A percentile compares a stretch with the other conserved stretches of the same genome.
These are phyloP conservation scores for Aspergillus aculeatinus DNA, from an alignment of 2,329 filamentous ascomycete genomes.

Conservation along the genomic window DNA sequence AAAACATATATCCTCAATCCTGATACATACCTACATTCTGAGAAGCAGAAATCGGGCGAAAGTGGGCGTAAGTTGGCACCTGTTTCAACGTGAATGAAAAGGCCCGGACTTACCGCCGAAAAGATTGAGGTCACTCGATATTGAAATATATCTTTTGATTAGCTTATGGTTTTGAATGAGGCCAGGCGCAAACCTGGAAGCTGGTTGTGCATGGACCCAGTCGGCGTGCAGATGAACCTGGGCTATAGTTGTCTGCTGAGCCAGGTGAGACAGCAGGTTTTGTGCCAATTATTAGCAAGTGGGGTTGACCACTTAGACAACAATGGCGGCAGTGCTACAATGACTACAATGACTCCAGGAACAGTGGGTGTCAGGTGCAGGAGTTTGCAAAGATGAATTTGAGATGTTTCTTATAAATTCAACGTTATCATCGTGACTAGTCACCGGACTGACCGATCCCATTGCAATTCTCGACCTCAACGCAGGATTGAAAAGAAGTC, in stretches of 20 bases:
- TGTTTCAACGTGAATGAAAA: too few species aligned
- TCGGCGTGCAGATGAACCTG: not conserved
- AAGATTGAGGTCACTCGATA: too few species aligned
- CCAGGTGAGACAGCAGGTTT: slow-evolving; percentile 3
- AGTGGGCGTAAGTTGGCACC: too few species aligned
- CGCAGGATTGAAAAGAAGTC: slow-evolving; percentile 6
- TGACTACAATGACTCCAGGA: too few species aligned
- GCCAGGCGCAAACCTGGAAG: not conserved
- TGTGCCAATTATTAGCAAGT: not conserved
- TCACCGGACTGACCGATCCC: slow-evolving; percentile 3
- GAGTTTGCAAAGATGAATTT: too few species aligned
- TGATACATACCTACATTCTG: too few species aligned
- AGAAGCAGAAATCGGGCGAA: too few species aligned
- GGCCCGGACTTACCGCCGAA: too few species aligned
- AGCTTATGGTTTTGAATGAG: not conserved
- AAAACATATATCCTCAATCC: too few species aligned
- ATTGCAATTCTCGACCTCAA: slow-evolving; percentile 9
- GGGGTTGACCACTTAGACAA: not conserved
- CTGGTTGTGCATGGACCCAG: not conserved
- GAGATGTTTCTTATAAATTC: not conserved
- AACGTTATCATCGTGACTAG: slow-evolving; percentile 3
- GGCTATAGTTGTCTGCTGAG: not conserved
- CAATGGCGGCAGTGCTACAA: not conserved
- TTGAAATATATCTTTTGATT: not conserved
- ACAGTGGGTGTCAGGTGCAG: too few species aligned